Evolutionary conservation across 768 basidiomycete species (phyloP).

Genomic region (Sarcomyxa edulis): DNA sequence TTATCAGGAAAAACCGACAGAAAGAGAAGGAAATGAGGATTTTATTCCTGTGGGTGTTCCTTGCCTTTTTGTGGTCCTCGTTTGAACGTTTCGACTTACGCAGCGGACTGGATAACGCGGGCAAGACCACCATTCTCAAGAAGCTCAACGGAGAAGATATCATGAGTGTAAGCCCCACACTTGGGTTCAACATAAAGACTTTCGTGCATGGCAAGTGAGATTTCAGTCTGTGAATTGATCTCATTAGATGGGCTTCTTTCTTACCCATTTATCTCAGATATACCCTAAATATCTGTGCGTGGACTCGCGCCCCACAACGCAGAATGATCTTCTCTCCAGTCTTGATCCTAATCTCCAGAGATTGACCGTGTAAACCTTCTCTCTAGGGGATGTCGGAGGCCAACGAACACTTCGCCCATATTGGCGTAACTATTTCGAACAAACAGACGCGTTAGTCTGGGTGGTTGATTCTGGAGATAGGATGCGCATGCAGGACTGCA

Average conservation of each 20-base stretch:
- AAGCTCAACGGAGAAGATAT: slow-evolving; percentile 93
- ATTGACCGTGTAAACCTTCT: slow-evolving; percentile 5
- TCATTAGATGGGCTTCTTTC: slow-evolving; percentile 14
- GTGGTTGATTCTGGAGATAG: slow-evolving; percentile 96
- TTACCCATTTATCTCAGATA: slow-evolving; percentile 40
- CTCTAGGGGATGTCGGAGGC: slow-evolving; percentile 99
- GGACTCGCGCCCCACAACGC: too few relatives aligned
- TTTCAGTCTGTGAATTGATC: slow-evolving; percentile 14
- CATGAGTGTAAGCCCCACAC: slow-evolving; percentile 80
- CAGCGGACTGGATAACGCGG: slow-evolving; percentile 97
- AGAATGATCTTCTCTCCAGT: too few relatives aligned
- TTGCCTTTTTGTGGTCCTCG: slow-evolving; percentile 3
- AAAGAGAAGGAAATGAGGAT: slow-evolving; percentile 97
- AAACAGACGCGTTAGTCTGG: slow-evolving; percentile 98
- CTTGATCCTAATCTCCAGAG: slow-evolving; percentile 12
- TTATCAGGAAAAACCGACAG: slow-evolving; percentile 92
- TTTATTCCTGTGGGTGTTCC: slow-evolving; percentile 71
- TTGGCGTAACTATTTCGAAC: slow-evolving; percentile 99
- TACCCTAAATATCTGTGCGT: slow-evolving; percentile 75
- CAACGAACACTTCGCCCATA: slow-evolving; percentile 94
- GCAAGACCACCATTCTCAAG: slow-evolving; percentile 97
- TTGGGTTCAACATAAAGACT: slow-evolving; percentile 99
- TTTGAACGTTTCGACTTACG: slow-evolving; percentile 6
- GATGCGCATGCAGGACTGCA: slow-evolving; percentile 87
- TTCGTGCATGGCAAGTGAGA: slow-evolving; percentile 83